Base-by-base conservation (phyloP, 352 stramenopile species). In the Globisporangium heterothallicum region DNA sequence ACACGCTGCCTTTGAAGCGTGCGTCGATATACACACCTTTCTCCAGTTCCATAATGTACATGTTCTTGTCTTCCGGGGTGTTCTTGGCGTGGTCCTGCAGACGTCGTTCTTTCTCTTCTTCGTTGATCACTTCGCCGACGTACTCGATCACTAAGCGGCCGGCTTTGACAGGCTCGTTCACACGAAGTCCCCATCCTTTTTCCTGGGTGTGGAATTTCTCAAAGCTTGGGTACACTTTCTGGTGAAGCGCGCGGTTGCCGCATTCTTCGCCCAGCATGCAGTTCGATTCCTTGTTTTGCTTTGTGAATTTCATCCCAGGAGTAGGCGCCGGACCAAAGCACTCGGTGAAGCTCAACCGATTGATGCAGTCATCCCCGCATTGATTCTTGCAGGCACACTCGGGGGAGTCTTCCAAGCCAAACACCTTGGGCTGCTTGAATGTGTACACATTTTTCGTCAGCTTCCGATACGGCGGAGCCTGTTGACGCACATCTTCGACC, bases 21-120 rank as follows among this genome's bases (percentile, higher is more conserved):
- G 95, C 96, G 68, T 99, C 96, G 36, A 99, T 97, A 70, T 96
- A 98, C 67, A 88, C 90, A 36, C 88, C 85, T 47, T 95, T 90
- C 25, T 74, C 82, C 12, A 97, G 68, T 55, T 92, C 75, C 93
- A 98, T 98, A 50, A 98, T 86, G 68, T 98, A 98, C 84, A 97
- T 97, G 64, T 98, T 98, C 53, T 94, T 96, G 73, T 98, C 92
- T 21, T 97, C 84, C 10, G 91, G 91, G 38, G 92, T 88, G 26
- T 92, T 82, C 26, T 72, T 73, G 6, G 83, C 74, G 65, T 96
- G 93, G 42, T 92, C 65, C 48, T 74, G 60, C 6, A 98, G 64
- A 24, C 93, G 84, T 3, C 81, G 68, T 41, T 96, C 75, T 56
- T 97, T 97, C 64, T 92, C 85, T 40, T 84, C 72, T 65, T 97